Evolutionary conservation across 345 rosid species (phyloP).

Genomic region (Pugionium cornutum): DNA sequence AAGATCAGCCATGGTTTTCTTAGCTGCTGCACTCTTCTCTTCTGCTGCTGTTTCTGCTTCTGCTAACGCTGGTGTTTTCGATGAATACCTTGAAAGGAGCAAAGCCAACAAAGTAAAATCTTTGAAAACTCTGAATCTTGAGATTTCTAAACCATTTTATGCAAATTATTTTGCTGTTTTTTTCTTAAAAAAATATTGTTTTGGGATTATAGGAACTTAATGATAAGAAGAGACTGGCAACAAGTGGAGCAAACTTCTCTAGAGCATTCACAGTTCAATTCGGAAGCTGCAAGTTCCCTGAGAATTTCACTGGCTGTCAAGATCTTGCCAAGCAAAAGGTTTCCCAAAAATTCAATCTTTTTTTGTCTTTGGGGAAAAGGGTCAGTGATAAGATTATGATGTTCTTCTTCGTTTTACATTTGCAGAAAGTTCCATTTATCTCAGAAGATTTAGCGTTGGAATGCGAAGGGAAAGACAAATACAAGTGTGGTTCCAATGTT

Average conservation of each 20-base stretch:
- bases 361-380: background rate
- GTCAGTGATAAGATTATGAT: conserved; percentile 13
- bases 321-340: conserved; percentile 99
- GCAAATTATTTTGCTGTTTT: background rate
- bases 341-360: background rate
- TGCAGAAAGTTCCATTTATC: conserved; percentile 94
- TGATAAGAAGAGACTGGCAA: conserved; percentile 94
- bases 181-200: conserved; percentile 27
- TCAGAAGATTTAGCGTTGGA: conserved; percentile 81
- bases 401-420: background rate
- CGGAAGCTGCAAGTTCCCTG: conserved; percentile 95
- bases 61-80: conserved; percentile 83
- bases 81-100: conserved; percentile 96
- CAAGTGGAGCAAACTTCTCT: conserved; percentile 96
- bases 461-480: conserved; percentile 96
- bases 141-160: background rate
- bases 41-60: conserved; percentile 61
- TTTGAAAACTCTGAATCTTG: conserved; percentile 9
- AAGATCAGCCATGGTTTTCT: conserved; percentile 65
- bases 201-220: conserved; percentile 64
- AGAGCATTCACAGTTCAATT: conserved; percentile 93
- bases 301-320: conserved; percentile 98
- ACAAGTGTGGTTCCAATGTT: conserved; percentile 96
- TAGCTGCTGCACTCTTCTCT: conserved; percentile 76
- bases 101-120: conserved; percentile 82